phyloP scores from a whole-genome alignment of 495 filamentous ascomycete genomes.

The Lasiosphaeris hirsuta region DNA sequence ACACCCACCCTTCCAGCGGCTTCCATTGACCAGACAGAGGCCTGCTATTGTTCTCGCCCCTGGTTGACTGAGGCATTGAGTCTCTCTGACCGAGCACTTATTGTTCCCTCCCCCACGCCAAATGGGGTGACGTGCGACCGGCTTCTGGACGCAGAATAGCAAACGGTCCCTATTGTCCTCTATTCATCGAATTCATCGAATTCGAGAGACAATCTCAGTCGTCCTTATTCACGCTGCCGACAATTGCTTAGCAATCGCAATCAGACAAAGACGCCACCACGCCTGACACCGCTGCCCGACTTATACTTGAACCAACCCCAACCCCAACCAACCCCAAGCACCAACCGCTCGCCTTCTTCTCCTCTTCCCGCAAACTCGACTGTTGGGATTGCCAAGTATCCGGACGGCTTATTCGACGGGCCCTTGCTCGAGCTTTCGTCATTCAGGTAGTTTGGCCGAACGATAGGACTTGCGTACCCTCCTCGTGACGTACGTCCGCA shows the following conservation, averaged over 20 bases:
- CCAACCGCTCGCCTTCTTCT: no score
- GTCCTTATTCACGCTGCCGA: slow-evolving; percentile 2
- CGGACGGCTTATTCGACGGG: no score
- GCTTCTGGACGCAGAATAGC: not conserved
- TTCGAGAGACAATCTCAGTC: not conserved
- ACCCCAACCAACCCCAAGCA: no score
- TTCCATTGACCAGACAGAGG: slow-evolving; percentile 23
- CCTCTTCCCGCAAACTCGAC: no score
- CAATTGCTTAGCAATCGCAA: slow-evolving; percentile 14
- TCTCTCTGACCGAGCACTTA: slow-evolving; percentile 11
- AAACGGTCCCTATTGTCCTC: not conserved
- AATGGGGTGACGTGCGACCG: slow-evolving; percentile 4
- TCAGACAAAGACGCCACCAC: not conserved
- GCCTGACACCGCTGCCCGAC: not conserved
- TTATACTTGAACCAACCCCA: not conserved
- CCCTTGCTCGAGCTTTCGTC: not conserved
- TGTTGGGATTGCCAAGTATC: no score
- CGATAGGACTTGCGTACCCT: no score
- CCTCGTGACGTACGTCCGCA: no score
- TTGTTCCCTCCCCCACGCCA: slow-evolving; percentile 10
- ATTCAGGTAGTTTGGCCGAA: not conserved
- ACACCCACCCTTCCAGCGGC: slow-evolving; percentile 23
- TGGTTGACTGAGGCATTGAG: not conserved
- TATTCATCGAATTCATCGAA: slow-evolving; percentile 3
- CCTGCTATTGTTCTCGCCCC: slow-evolving; percentile 10